Evolutionary conservation across 208 protist genomes (phyloP).

Genomic region (Leishmania mexicana): DNA sequence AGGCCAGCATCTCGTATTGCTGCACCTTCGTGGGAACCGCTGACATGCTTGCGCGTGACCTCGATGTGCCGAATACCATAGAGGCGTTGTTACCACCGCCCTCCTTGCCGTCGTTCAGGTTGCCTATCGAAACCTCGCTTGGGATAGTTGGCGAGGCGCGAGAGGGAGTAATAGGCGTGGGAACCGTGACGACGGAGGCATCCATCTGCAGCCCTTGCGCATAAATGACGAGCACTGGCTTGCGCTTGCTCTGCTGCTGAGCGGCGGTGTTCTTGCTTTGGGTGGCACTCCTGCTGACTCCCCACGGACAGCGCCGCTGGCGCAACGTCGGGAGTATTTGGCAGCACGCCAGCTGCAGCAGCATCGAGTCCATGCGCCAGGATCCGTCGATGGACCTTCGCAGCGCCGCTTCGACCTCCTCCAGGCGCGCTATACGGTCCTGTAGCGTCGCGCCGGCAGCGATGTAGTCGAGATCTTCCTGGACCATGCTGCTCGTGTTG

Average conservation of each 20-base stretch:
- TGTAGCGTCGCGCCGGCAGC: slow-evolving; percentile 32
- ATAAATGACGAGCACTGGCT: slow-evolving; percentile 65
- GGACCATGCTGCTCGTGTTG: slow-evolving; percentile 18
- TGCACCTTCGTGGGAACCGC: slow-evolving; percentile 43
- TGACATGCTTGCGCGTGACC: slow-evolving; percentile 26
- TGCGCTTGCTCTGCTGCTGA: background rate
- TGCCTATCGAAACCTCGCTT: slow-evolving; percentile 25
- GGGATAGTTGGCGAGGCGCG: background rate
- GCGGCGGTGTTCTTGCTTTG: background rate
- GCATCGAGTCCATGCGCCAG: slow-evolving; percentile 58
- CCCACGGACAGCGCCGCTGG: slow-evolving; percentile 38
- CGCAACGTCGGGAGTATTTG: slow-evolving; percentile 80
- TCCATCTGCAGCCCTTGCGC: slow-evolving; percentile 60
- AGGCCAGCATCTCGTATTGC: slow-evolving; percentile 79
- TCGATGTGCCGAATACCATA: slow-evolving; percentile 10
- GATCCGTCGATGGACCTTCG: slow-evolving; percentile 65
- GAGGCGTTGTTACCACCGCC: slow-evolving; percentile 9
- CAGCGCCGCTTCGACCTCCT: slow-evolving; percentile 61
- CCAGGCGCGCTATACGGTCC: slow-evolving; percentile 56
- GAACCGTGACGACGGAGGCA: slow-evolving; percentile 15
- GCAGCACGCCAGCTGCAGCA: slow-evolving; percentile 55
- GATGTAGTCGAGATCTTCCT: slow-evolving; percentile 58
- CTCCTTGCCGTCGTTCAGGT: slow-evolving; percentile 10
- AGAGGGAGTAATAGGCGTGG: background rate
- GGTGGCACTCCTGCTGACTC: background rate